Conservation (phyloP, 441 rosid genomes). For the Eutrema salsugineum region DNA sequence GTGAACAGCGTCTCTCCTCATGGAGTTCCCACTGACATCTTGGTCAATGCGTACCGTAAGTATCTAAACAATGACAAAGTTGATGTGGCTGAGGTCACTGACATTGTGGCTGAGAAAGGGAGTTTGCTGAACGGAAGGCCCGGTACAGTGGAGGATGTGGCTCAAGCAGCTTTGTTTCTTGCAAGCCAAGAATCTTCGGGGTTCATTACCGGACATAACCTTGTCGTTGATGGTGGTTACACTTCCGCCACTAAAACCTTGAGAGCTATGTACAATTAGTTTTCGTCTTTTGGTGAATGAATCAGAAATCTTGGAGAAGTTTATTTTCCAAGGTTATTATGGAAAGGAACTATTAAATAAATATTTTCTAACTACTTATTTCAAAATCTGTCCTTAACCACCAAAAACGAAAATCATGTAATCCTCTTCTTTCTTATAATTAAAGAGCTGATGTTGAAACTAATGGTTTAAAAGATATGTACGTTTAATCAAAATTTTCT, state of each 20-base stretch:
- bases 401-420: neutral
- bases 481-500: neutral
- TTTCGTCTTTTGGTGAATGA: neutral
- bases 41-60: conserved; percentile 47
- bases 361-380: neutral
- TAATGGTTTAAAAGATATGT: neutral
- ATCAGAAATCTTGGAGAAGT: neutral
- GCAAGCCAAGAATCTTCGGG: conserved; percentile 59
- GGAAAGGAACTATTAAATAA: neutral
- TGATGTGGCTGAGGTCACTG: conserved; percentile 42
- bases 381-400: neutral
- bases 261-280: conserved; percentile 48
- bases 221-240: conserved; percentile 75
- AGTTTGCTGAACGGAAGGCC: conserved; percentile 60
- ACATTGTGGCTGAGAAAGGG: conserved; percentile 51
- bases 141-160: conserved; percentile 57
- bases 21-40: conserved; percentile 81
- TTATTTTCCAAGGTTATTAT: neutral
- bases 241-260: conserved; percentile 48
- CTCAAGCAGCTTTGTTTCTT: conserved; percentile 69
- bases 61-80: conserved; percentile 40
- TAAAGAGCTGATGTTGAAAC: neutral
- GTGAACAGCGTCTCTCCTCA: conserved; percentile 88
- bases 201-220: conserved; percentile 71
- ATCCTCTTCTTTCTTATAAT: neutral